Evolutionary conservation across 768 basidiomycete species (phyloP).

Genomic region (Hysterangium stoloniferum): DNA sequence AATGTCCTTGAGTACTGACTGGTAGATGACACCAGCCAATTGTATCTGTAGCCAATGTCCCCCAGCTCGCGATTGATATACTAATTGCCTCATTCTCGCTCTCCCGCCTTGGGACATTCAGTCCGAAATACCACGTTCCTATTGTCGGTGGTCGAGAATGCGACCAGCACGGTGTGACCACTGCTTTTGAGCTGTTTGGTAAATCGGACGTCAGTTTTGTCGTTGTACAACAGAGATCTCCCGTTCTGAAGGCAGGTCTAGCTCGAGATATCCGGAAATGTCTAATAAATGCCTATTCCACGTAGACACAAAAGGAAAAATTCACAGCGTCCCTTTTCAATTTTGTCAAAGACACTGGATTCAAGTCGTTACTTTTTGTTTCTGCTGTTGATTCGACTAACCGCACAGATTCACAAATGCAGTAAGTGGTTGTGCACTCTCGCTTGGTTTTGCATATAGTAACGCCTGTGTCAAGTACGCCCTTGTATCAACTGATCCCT

Average conservation of each 20-base stretch:
- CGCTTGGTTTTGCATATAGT: neutral
- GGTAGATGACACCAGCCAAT: conserved; percentile 40
- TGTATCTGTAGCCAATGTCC: conserved; percentile 74
- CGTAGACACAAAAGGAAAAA: conserved; percentile 57
- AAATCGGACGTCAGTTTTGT: conserved; percentile 39
- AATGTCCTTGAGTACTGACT: neutral
- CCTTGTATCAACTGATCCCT: conserved; percentile 53
- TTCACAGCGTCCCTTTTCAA: conserved; percentile 51
- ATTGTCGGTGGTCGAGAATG: conserved; percentile 68
- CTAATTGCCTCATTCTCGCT: conserved; percentile 61
- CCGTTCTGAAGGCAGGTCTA: conserved; percentile 56
- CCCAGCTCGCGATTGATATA: conserved; percentile 72
- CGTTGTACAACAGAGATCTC: conserved; percentile 73
- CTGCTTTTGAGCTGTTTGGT: conserved; percentile 72
- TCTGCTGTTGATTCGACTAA: conserved; percentile 71
- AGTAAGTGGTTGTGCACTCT: conserved; percentile 35
- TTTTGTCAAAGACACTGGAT: conserved; percentile 45
- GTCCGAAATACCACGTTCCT: conserved; percentile 56
- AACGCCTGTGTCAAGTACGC: conserved; percentile 38
- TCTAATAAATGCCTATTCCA: neutral
- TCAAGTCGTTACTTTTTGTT: conserved; percentile 52
- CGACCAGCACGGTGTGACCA: conserved; percentile 52
- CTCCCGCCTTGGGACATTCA: conserved; percentile 51
- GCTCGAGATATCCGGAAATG: neutral
- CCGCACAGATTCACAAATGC: conserved; percentile 71